These are phyloP conservation scores for Madurella mycetomatis DNA, from an alignment of 2,329 filamentous ascomycete species.

Conservation along the genomic window DNA sequence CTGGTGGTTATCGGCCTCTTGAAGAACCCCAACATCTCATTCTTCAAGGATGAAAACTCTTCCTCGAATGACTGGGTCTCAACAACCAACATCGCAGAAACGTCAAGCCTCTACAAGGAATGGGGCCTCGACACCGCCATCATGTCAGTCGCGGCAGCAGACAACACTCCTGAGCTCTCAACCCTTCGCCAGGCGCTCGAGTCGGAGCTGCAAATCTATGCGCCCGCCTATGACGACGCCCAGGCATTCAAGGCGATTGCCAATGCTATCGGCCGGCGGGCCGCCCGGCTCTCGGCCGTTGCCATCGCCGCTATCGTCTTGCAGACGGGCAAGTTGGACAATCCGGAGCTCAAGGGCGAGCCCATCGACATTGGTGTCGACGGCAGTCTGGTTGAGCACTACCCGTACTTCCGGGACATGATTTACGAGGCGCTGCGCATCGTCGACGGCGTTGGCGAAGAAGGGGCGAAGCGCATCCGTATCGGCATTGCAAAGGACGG, in stretches of 20 bases:
- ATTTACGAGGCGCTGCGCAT: constrained; percentile 76
- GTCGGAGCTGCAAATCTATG: constrained; percentile 68
- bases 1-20: constrained; percentile 69
- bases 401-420: constrained; percentile 85
- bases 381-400: constrained; percentile 91
- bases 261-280: constrained; percentile 79
- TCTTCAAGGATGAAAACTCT: constrained; percentile 75
- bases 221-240: constrained; percentile 76
- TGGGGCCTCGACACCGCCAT: constrained; percentile 93
- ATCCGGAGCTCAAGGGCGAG: constrained; percentile 56
- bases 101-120: constrained; percentile 66
- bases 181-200: constrained; percentile 75
- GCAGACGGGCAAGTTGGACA: constrained; percentile 66
- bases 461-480: constrained; percentile 78
- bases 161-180: constrained; percentile 66
- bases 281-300: constrained; percentile 81
- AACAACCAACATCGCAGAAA: constrained; percentile 62
- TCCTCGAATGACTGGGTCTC: constrained; percentile 64
- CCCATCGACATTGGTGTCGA: constrained; percentile 89
- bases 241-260: constrained; percentile 81
- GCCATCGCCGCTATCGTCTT: constrained; percentile 82
- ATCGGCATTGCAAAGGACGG: constrained; percentile 98
- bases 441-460: constrained; percentile 70
- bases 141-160: constrained; percentile 79
- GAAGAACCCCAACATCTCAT: constrained; percentile 58